Conservation (phyloP, 1,284 basidiomycete genomes). For the Pterulicium gracile region DNA sequence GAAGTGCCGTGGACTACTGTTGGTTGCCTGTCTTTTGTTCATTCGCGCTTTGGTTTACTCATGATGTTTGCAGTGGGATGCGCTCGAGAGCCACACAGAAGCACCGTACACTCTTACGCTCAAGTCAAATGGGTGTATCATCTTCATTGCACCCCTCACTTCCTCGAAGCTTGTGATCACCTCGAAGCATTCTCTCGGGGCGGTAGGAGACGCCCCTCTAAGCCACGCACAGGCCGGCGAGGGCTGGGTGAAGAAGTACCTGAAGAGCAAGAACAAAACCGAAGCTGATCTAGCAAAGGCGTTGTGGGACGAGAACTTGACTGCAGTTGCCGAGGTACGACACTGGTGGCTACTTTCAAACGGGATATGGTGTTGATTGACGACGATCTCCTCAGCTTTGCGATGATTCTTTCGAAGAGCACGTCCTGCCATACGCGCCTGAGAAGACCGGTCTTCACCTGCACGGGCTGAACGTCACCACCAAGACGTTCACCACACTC, state of each 20-base stretch:
- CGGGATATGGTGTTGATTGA: constrained; percentile 1
- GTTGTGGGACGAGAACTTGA: constrained; percentile 81
- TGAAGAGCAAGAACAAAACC: constrained; percentile 53
- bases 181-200: constrained; percentile 86
- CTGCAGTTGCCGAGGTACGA: constrained; percentile 82
- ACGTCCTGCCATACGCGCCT: constrained; percentile 78
- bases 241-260: constrained; percentile 72
- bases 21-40: constrained; percentile 19
- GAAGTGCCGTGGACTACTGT: constrained; percentile 94
- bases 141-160: constrained; percentile 87
- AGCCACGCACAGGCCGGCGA: constrained; percentile 78
- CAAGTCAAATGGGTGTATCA: constrained; percentile 98
- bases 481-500: constrained; percentile 67
- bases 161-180: constrained; percentile 73
- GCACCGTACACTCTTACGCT: constrained; percentile 84
- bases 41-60: constrained; percentile 3
- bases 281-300: constrained; percentile 64
- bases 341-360: background rate
- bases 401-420: constrained; percentile 97
- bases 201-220: constrained; percentile 21
- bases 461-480: constrained; percentile 81
- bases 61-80: constrained; percentile 53
- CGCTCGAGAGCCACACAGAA: constrained; percentile 61
- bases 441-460: constrained; percentile 89
- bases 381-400: constrained; percentile 55